A percentile compares a stretch with the other conserved stretches of the same genome.
These are phyloP conservation scores for Talaromyces sp. DNA, from an alignment of 2,329 filamentous ascomycete genomes.

Conservation along the genomic window DNA sequence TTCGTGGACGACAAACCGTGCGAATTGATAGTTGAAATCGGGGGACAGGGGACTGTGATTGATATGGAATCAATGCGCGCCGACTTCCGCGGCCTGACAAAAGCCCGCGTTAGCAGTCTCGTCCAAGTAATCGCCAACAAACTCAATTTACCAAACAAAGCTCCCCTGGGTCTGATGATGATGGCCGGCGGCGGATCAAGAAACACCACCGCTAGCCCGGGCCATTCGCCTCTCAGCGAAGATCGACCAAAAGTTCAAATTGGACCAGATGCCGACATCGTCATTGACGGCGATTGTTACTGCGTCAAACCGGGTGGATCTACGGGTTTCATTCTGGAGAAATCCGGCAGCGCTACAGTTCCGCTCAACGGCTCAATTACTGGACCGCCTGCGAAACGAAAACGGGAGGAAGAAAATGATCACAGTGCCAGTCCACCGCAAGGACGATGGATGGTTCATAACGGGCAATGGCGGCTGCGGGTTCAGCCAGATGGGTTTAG, in stretches of 20 bases:
- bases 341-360: neutral
- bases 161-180: constrained; percentile 65
- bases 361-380: neutral
- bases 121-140: constrained; percentile 80
- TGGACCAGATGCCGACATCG: constrained; percentile 48
- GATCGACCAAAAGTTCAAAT: constrained; percentile 65
- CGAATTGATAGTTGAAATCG: constrained; percentile 78
- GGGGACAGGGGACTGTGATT: constrained; percentile 61
- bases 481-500: constrained; percentile 54
- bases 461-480: constrained; percentile 68
- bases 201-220: constrained; percentile 62
- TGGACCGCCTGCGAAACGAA: constrained; percentile 33
- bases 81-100: constrained; percentile 70
- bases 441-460: constrained; percentile 59
- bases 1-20: constrained; percentile 72
- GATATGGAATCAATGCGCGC: constrained; percentile 56
- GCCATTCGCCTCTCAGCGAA: constrained; percentile 66
- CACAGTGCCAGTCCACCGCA: neutral
- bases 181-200: constrained; percentile 56
- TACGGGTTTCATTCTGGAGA: neutral
- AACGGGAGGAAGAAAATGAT: constrained; percentile 26
- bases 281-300: constrained; percentile 38
- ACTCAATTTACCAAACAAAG: constrained; percentile 61
- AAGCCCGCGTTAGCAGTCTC: constrained; percentile 66
- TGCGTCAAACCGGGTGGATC: constrained; percentile 18